Evolutionary conservation across 176 grass and related monocot genomes (phyloP).

Genomic region (Alloteropsis semialata): DNA sequence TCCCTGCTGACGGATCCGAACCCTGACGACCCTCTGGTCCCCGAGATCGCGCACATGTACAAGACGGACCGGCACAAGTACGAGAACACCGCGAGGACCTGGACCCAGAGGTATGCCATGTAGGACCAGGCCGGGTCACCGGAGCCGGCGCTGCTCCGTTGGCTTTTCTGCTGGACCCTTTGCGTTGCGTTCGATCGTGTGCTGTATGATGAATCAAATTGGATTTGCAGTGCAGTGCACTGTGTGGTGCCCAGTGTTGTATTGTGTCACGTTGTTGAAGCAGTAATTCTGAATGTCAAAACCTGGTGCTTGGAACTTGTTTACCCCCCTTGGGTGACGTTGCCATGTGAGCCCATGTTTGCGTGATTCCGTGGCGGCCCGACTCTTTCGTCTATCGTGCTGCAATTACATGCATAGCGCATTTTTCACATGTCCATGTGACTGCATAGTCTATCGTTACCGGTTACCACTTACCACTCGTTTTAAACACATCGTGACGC

Average conservation of each 20-base stretch:
- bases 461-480: too few relatives aligned
- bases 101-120: constrained; percentile 82
- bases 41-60: constrained; percentile 82
- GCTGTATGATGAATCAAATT: neutral
- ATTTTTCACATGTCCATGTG: too few relatives aligned
- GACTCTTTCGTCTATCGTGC: too few relatives aligned
- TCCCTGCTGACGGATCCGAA: constrained; percentile 68
- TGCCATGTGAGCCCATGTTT: neutral
- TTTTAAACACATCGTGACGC: too few relatives aligned
- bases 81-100: constrained; percentile 63
- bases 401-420: too few relatives aligned
- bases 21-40: constrained; percentile 76
- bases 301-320: constrained; percentile 7
- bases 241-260: neutral
- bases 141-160: neutral
- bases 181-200: neutral
- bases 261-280: neutral
- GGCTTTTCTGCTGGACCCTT: neutral
- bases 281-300: neutral
- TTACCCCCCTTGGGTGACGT: neutral
- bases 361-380: too few relatives aligned
- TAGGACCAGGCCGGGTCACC: neutral
- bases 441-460: too few relatives aligned
- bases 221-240: neutral
- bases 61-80: constrained; percentile 75